Conservation (phyloP, 148 eudicot genomes). For the Agrostemma githago region DNA sequence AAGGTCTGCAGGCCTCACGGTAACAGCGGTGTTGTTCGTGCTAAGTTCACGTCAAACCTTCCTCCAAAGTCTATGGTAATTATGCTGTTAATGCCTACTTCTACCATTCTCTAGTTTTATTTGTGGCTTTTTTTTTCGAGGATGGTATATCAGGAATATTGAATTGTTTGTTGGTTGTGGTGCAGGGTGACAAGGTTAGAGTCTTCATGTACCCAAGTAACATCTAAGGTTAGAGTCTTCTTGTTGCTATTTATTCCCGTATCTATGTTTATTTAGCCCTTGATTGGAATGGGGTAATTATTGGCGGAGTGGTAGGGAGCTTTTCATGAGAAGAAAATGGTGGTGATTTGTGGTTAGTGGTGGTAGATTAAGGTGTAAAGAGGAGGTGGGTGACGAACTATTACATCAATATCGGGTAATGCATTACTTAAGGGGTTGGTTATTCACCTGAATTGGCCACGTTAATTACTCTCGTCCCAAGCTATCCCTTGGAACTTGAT, state of each 20-base stretch:
- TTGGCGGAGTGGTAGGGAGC: too few relatives aligned
- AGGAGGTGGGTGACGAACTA: too few relatives aligned
- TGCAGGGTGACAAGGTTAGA: constrained; percentile 75
- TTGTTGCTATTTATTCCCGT: too few relatives aligned
- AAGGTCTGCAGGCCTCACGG: constrained; percentile 81
- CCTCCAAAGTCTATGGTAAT: constrained; percentile 86
- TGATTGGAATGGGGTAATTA: too few relatives aligned
- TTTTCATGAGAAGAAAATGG: too few relatives aligned
- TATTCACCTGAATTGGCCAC: too few relatives aligned
- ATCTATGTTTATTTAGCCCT: too few relatives aligned
- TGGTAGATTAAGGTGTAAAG: too few relatives aligned
- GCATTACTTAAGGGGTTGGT: too few relatives aligned
- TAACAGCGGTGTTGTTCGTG: constrained; percentile 79
- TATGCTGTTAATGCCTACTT: not conserved
- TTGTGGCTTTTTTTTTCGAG: not conserved
- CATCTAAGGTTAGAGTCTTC: constrained; percentile 45
- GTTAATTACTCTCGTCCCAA: too few relatives aligned
- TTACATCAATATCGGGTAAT: too few relatives aligned
- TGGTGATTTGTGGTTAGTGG: too few relatives aligned
- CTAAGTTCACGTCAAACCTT: constrained; percentile 77
- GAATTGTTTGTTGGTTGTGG: constrained; percentile 8
- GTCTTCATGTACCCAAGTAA: constrained; percentile 89
- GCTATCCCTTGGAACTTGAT: not conserved
- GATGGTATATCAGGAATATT: not conserved
- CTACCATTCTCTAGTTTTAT: not conserved